Percentiles rank a stretch among this genome's conserved stretches.
These are phyloP conservation scores for Pseudotulostoma volvatum DNA, from an alignment of 495 filamentous ascomycete species.

Conservation along the genomic window DNA sequence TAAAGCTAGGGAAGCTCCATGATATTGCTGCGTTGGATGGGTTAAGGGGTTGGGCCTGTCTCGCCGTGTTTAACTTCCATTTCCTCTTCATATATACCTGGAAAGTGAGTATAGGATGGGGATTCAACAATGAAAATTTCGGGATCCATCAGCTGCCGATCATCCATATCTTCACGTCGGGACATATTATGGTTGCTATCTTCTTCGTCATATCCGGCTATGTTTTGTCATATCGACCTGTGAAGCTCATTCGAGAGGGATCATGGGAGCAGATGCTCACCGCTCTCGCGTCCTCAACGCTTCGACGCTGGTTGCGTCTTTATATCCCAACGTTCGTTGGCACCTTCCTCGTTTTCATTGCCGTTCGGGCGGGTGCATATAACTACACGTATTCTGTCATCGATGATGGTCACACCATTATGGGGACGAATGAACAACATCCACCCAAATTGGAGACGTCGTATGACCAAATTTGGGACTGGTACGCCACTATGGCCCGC, in stretches of 20 bases:
- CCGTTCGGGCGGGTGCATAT: conserved; percentile 35
- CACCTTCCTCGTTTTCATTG: conserved; percentile 37
- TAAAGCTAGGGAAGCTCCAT: conserved; percentile 19
- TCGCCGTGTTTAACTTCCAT: conserved; percentile 39
- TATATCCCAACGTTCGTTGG: conserved; percentile 44
- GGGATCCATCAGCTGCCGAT: conserved; percentile 46
- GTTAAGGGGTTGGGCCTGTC: conserved; percentile 33
- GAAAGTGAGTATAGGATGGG: conserved; percentile 31
- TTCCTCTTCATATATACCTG: conserved; percentile 36
- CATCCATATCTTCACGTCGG: conserved; percentile 44
- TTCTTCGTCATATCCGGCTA: conserved; percentile 64
- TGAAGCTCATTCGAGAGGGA: conserved; percentile 39
- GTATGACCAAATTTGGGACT: conserved; percentile 30
- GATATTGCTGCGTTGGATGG: conserved; percentile 34
- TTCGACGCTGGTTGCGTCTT: conserved; percentile 45
- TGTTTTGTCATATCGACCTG: conserved; percentile 47
- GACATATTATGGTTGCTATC: conserved; percentile 54
- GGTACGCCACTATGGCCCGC: conserved; percentile 29
- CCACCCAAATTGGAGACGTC: conserved; percentile 29
- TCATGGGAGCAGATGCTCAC: conserved; percentile 33
- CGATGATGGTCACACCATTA: conserved; percentile 24
- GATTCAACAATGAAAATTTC: conserved; percentile 33
- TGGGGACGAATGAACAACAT: conserved; percentile 32
- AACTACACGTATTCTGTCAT: conserved; percentile 26
- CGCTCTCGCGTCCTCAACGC: conserved; percentile 41